Evolutionary conservation across 1,284 basidiomycete genomes (phyloP).

Genomic region (Ceratobasidium sp.): DNA sequence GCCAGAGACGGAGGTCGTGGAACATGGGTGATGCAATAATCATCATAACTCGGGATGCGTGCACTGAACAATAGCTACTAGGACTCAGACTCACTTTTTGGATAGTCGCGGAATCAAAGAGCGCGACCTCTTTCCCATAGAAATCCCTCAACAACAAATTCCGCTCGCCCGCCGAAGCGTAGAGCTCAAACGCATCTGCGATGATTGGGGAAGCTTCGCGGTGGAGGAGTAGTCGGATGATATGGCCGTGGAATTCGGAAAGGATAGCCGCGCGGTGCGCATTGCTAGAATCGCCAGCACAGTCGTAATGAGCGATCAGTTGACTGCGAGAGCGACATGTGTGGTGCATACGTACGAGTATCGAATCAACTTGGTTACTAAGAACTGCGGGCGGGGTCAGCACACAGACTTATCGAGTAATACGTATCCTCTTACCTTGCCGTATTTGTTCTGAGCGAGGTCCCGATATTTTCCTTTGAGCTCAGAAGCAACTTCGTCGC

Average conservation of each 20-base stretch:
- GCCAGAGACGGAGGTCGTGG: too few relatives aligned
- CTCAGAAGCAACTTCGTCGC: conserved; percentile 79
- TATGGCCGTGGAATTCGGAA: conserved; percentile 73
- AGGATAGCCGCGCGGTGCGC: conserved; percentile 76
- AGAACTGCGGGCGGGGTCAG: conserved; percentile 61
- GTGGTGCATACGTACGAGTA: conserved; percentile 49
- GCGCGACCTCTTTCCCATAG: conserved; percentile 81
- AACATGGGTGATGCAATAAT: neutral
- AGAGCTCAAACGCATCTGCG: conserved; percentile 85
- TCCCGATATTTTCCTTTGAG: conserved; percentile 78
- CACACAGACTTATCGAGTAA: neutral
- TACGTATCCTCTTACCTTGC: conserved; percentile 63
- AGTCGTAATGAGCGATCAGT: neutral
- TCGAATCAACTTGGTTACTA: conserved; percentile 83
- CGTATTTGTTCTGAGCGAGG: conserved; percentile 85
- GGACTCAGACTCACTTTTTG: conserved; percentile 5
- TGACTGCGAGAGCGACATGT: neutral
- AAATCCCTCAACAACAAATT: conserved; percentile 81
- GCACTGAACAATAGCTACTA: neutral
- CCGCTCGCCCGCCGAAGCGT: conserved; percentile 82
- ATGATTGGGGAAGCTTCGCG: conserved; percentile 81
- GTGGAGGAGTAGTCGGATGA: conserved; percentile 78
- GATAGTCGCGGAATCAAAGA: conserved; percentile 58
- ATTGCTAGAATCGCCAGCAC: neutral
- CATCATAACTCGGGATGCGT: too few relatives aligned